Conservation (phyloP, 495 filamentous ascomycete species). For the Aspergillus carlsbadensis region DNA sequence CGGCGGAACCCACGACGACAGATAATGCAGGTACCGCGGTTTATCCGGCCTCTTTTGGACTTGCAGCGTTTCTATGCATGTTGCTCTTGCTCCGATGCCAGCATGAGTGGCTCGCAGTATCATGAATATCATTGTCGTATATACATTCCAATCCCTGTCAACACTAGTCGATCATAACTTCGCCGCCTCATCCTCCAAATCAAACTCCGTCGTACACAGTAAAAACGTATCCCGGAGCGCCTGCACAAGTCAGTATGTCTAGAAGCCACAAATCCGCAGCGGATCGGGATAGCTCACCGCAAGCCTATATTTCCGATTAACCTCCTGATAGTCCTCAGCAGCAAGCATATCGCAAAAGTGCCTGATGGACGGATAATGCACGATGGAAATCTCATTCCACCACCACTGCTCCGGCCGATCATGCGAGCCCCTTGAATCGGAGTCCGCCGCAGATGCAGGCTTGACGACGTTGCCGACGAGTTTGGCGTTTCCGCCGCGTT, state of each 20-base stretch:
- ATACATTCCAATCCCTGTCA: too few species aligned
- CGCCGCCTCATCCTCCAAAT: neutral
- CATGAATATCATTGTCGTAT: too few species aligned
- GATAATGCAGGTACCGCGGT: too few species aligned
- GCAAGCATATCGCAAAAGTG: conserved; percentile 68
- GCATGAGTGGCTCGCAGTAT: too few species aligned
- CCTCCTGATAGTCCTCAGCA: conserved; percentile 61
- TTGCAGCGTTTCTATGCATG: too few species aligned
- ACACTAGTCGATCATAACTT: neutral
- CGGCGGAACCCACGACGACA: too few species aligned
- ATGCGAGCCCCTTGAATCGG: conserved; percentile 27
- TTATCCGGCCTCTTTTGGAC: too few species aligned
- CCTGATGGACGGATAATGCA: conserved; percentile 62
- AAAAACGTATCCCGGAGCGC: conserved; percentile 63
- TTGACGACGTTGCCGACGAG: conserved; percentile 59
- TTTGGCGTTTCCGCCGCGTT: conserved; percentile 59
- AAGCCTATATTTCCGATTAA: conserved; percentile 56
- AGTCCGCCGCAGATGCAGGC: conserved; percentile 13
- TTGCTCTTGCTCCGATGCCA: too few species aligned
- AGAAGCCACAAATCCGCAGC: neutral
- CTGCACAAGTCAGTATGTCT: conserved; percentile 13
- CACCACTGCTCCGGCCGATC: conserved; percentile 35
- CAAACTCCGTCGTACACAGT: conserved; percentile 4
- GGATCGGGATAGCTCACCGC: conserved; percentile 35
- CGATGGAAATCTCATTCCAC: conserved; percentile 61